phyloP scores from a whole-genome alignment of 257 asterid genomes.

The Prunella vulgaris region DNA sequence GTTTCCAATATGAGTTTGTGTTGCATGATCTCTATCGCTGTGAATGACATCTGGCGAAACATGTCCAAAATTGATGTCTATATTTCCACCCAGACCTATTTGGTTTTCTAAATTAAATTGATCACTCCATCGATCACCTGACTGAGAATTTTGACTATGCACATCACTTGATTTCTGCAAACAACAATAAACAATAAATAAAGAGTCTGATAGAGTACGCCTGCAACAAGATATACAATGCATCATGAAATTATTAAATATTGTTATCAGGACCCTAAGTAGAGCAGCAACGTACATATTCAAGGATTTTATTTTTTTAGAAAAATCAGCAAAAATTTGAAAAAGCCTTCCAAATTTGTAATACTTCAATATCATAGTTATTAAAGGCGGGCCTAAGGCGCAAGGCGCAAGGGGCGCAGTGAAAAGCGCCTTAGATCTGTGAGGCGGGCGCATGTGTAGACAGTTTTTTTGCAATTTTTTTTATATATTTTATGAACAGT shows the following conservation, averaged over 20 bases:
- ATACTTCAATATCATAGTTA: too few species aligned
- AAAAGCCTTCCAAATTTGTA: background rate
- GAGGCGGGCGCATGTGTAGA: too few species aligned
- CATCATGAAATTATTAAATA: constrained; percentile 4
- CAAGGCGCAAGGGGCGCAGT: too few species aligned
- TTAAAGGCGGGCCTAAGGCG: too few species aligned
- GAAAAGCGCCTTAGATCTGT: too few species aligned
- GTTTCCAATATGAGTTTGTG: constrained; percentile 31
- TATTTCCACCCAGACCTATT: constrained; percentile 35
- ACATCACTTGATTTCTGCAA: constrained; percentile 66
- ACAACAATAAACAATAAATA: constrained; percentile 1
- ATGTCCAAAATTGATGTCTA: constrained; percentile 40
- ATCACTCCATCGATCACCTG: constrained; percentile 42
- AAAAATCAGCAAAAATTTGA: background rate
- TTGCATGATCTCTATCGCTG: constrained; percentile 31
- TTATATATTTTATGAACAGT: too few species aligned
- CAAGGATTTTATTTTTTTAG: background rate
- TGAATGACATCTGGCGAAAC: constrained; percentile 36
- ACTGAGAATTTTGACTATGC: constrained; percentile 39
- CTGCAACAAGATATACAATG: background rate
- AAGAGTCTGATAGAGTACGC: background rate
- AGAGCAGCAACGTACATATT: constrained; percentile 16
- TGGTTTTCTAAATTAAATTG: constrained; percentile 44
- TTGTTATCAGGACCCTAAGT: background rate
- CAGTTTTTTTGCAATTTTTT: too few species aligned